Conservation (phyloP, 2,329 filamentous ascomycete genomes). For the Phyllosticta paracitricarpa region DNA sequence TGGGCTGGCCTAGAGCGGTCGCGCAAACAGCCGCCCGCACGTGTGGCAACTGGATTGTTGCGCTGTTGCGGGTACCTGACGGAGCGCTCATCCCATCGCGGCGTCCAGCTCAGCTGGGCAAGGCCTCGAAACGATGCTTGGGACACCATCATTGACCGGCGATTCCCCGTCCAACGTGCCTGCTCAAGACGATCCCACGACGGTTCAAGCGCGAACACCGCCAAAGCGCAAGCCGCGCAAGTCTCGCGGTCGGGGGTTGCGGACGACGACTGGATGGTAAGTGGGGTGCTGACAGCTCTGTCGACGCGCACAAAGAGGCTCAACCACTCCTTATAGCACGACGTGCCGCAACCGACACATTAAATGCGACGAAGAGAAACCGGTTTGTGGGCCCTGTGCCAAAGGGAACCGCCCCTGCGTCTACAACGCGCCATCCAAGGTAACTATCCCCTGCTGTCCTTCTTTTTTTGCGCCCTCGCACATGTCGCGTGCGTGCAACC, state of each 20-base stretch:
- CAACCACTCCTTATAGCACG: slow-evolving; percentile 20
- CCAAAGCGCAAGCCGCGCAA: slow-evolving; percentile 29
- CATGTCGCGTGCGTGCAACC: background rate
- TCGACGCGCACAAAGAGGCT: slow-evolving; percentile 7
- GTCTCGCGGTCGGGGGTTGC: slow-evolving; percentile 33
- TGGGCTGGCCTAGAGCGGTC: background rate
- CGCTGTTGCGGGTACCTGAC: background rate
- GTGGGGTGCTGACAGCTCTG: slow-evolving; percentile 10
- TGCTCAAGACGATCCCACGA: background rate
- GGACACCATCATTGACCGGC: slow-evolving; percentile 8
- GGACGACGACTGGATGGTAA: slow-evolving; percentile 37
- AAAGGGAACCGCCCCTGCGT: slow-evolving; percentile 35
- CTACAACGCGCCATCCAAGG: slow-evolving; percentile 18
- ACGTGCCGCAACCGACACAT: slow-evolving; percentile 39
- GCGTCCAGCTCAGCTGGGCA: background rate
- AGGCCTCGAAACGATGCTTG: slow-evolving; percentile 11
- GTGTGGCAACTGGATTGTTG: background rate
- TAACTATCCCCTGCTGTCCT: slow-evolving; percentile 5
- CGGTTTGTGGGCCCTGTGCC: slow-evolving; percentile 34
- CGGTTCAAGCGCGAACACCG: background rate
- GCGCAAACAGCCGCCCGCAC: background rate
- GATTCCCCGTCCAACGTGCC: slow-evolving; percentile 1
- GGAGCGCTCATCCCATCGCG: background rate
- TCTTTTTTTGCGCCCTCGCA: background rate
- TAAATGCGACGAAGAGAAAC: slow-evolving; percentile 42